phyloP scores from a whole-genome alignment of 1,284 basidiomycete genomes.

The Ceratobasidium sp. region DNA sequence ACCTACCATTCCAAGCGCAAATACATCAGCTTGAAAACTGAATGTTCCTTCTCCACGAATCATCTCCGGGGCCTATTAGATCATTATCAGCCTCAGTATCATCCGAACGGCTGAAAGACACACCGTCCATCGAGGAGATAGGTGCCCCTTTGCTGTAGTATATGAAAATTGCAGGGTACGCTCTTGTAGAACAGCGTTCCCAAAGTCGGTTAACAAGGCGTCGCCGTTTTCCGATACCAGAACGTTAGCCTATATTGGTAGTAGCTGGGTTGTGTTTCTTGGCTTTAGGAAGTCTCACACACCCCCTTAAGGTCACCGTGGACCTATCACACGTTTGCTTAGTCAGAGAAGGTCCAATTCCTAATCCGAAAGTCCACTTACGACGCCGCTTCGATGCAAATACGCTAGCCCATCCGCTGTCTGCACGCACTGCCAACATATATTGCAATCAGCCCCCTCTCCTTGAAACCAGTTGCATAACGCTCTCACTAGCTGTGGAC shows the following conservation, averaged over 20 bases:
- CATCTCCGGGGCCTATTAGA: constrained; percentile 20
- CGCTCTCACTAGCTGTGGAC: not conserved
- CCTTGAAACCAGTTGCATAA: not conserved
- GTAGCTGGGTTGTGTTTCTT: not conserved
- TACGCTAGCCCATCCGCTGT: constrained; percentile 14
- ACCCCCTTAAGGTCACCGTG: constrained; percentile 37
- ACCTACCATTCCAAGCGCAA: constrained; percentile 29
- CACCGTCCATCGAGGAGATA: constrained; percentile 20
- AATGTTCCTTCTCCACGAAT: not conserved
- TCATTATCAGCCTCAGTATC: not conserved
- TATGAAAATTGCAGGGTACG: constrained; percentile 16
- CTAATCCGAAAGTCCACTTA: not conserved
- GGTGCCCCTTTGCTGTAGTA: not conserved
- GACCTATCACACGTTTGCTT: not conserved
- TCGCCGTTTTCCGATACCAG: constrained; percentile 1
- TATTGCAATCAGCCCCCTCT: not conserved
- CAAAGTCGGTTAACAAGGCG: constrained; percentile 7
- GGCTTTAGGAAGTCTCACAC: not conserved
- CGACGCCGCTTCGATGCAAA: constrained; percentile 3
- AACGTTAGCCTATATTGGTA: constrained; percentile 1
- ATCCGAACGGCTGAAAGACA: not conserved
- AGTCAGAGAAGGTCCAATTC: not conserved
- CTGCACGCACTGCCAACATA: not conserved
- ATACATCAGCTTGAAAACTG: constrained; percentile 3
- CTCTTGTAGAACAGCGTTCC: constrained; percentile 11